Evolutionary conservation across 345 rosid genomes (phyloP), one percentile per base, ranked within the genome.

Genomic region (Carallia brachiata): DNA sequence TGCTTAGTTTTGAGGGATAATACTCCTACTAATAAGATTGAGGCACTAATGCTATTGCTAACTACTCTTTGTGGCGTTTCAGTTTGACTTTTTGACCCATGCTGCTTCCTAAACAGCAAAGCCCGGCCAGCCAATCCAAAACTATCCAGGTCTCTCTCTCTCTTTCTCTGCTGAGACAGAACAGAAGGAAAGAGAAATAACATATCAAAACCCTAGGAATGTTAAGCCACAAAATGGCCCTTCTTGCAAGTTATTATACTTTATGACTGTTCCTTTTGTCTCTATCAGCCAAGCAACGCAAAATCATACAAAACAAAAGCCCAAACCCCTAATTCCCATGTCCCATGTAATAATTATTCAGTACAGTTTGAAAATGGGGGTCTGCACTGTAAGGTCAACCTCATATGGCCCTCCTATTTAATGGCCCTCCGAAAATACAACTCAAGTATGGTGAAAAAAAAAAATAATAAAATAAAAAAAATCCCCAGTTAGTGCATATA

Each of bases 351-450:
- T 68, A 55, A 68, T 68, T 69, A 74, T 32, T 68, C 69, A 54
- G 39, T 73, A 78, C 77, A 65, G 73, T 47, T 72, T 66, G 73
- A 72, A 73, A 65, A 67, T 36, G 30, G 23, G 23, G 36, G 19
- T 56, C 68, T 75, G 75, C 79, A 75, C 34, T 74, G 90, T 79
- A 3, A 65, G 52, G 90, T 86, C 88, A 70, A 58, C 64, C 82
- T 84, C 87, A 82, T 5, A 70, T 52, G 73, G 82, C 62, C 77
- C 73, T 37, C 84, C 8, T 60, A 73, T 65, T 79, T 61, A 74
- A 69, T 56, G 48, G 18, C 74, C 70, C 50, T 19, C 56, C 48
- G 31, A 15, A 17, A 69, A 44, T 44, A 13, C 50, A 13, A 13
- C 50, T 12, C 50, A 44, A 12, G 2, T 23, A 23, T 44, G 50